phyloP scores from a whole-genome alignment of 345 rosid genomes.

The Eucalyptus tenuipes region DNA sequence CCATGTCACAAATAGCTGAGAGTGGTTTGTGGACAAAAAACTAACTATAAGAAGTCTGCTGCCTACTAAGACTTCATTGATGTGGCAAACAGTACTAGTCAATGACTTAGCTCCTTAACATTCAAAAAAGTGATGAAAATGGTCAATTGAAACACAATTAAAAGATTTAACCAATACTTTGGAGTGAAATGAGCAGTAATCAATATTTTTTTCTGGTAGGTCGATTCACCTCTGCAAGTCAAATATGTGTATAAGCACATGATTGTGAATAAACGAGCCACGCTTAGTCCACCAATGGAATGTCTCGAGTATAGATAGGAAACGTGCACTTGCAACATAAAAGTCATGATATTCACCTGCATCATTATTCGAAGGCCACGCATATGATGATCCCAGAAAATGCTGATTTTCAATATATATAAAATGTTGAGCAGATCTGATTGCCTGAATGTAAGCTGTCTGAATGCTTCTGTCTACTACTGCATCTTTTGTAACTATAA shows the following conservation, averaged over 20 bases:
- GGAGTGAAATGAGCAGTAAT: not conserved
- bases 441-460: constrained; percentile 87
- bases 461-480: constrained; percentile 94
- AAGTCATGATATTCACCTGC: constrained; percentile 44
- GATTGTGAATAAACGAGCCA: not conserved
- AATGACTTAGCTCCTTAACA: not conserved
- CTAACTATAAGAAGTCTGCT: not conserved
- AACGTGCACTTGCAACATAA: not conserved
- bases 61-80: not conserved
- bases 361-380: constrained; percentile 70
- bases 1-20: not conserved
- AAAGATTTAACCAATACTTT: not conserved
- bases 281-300: not conserved
- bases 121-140: not conserved
- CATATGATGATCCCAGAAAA: constrained; percentile 96
- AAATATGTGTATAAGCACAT: not conserved
- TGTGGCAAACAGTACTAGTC: not conserved
- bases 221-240: not conserved
- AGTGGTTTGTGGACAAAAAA: not conserved
- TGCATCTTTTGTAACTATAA: constrained; percentile 42
- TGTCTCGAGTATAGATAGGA: not conserved
- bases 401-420: constrained; percentile 97
- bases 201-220: not conserved
- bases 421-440: constrained; percentile 94
- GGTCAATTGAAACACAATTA: not conserved